phyloP scores from a whole-genome alignment of 495 filamentous ascomycete genomes.

The Podospora australis region DNA sequence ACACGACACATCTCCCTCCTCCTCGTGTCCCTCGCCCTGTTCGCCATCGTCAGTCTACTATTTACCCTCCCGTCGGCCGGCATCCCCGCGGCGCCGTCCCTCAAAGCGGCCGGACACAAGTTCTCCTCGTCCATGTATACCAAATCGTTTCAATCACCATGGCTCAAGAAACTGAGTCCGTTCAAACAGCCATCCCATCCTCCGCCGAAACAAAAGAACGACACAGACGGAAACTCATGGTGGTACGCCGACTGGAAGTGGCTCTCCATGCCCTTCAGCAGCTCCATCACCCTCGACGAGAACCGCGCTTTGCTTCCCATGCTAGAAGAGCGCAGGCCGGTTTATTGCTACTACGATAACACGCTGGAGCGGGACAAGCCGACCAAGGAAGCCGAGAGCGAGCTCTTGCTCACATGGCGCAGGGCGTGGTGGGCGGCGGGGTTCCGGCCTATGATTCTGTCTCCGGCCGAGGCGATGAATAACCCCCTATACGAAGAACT shows the following conservation, averaged over 20 bases:
- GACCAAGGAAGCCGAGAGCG: conserved; percentile 62
- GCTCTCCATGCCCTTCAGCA: conserved; percentile 79
- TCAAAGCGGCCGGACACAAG: conserved; percentile 33
- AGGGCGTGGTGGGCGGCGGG: conserved; percentile 92
- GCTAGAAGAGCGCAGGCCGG: conserved; percentile 59
- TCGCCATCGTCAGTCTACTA: conserved; percentile 42
- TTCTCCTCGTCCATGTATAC: conserved; percentile 39
- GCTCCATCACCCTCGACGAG: conserved; percentile 76
- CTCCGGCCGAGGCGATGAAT: conserved; percentile 74
- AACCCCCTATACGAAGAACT: conserved; percentile 70
- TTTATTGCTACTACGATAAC: conserved; percentile 89
- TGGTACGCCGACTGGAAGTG: conserved; percentile 90
- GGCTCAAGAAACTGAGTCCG: conserved; percentile 41
- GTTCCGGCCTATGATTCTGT: conserved; percentile 78
- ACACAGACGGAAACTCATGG: conserved; percentile 65
- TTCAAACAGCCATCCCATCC: conserved; percentile 69
- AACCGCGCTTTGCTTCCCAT: conserved; percentile 81
- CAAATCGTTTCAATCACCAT: conserved; percentile 39
- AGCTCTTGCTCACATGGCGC: conserved; percentile 79
- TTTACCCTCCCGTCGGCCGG: conserved; percentile 38
- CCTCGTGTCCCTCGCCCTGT: conserved; percentile 34
- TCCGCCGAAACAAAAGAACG: conserved; percentile 67
- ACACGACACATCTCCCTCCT: conserved; percentile 41
- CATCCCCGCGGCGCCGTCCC: conserved; percentile 32
- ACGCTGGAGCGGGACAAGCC: conserved; percentile 54